These are phyloP conservation scores for Plasmodium billcollinsi DNA, from an alignment of 169 alveolate genomes.

Conservation along the genomic window DNA sequence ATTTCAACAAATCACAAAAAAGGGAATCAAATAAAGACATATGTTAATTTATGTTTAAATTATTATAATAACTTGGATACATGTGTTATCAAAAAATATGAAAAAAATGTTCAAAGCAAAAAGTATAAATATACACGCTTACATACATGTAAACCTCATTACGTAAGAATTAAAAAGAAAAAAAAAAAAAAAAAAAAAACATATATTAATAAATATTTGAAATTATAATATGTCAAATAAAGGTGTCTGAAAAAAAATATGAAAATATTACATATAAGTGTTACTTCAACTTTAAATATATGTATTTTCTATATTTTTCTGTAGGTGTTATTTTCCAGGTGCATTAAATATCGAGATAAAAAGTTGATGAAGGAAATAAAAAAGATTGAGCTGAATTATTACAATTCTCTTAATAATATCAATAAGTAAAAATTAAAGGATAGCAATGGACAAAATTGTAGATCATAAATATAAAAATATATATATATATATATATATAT, in stretches of 20 bases:
- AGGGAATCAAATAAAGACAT: conserved; percentile 12
- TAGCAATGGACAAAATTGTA: neutral
- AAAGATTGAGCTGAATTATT: conserved; percentile 48
- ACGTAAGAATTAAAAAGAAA: conserved; percentile 18
- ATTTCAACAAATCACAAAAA: conserved; percentile 4
- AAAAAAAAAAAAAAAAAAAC: too few species aligned
- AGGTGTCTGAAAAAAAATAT: too few species aligned
- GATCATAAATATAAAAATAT: neutral
- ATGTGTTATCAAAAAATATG: conserved; percentile 45
- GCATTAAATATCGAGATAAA: conserved; percentile 44
- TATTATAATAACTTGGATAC: conserved; percentile 56
- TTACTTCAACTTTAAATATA: neutral
- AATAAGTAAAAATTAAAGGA: conserved; percentile 12
- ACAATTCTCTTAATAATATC: conserved; percentile 18
- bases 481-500: neutral
- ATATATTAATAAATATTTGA: neutral
- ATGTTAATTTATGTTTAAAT: conserved; percentile 47
- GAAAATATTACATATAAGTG: neutral
- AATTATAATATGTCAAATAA: too few species aligned
- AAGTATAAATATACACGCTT: conserved; percentile 53
- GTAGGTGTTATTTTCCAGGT: conserved; percentile 45
- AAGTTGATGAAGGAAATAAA: conserved; percentile 62
- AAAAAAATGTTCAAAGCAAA: conserved; percentile 45
- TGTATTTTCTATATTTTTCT: conserved; percentile 2
- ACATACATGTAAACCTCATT: conserved; percentile 66